Evolutionary conservation across 805 yeast species (phyloP), one percentile per base, ranked within the genome.

Genomic region (Pichia nakasei): DNA sequence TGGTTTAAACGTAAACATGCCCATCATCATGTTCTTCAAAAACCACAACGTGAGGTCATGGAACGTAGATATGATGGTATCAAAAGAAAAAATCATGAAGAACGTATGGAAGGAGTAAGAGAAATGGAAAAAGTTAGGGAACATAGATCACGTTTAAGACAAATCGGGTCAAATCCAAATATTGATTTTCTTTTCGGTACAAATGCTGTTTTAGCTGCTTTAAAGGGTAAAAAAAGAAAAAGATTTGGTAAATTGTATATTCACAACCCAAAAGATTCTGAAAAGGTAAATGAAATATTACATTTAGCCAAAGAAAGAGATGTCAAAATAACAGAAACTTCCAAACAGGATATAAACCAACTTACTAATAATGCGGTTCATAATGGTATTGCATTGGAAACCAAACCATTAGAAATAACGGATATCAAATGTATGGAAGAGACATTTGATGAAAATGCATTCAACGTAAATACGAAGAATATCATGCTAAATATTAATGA

Each of bases 171-270:
- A 8, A 70, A 72, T 42, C 80, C 83, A 0, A 56, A 77, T 31
- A 61, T 72, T 39, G 95, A 87, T 55, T 82, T 80, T 56, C 62
- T 87, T 3, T 86, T 72, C 56, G 96, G 96, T 9, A 78, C 82
- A 0, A 80, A 83, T 44, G 66, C 94, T 0, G 91, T 88, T 2
- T 50, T 71, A 15, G 82, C 95, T 1, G 95, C 87, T 0, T 64
- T 88, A 46, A 58, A 63, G 19, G 73, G 80, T 9, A 64, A 68
- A 21, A 75, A 72, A 44, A 70, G 95, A 50, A 66, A 60, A 13
- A 70, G 69, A 41, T 75, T 71, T 57, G 72, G 74, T 32, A 70
- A 69, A 43, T 55, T 87, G 15, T 70, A 68, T 48, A 60, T 79
- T 15, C 69, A 77, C 46, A 71, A 49, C 50, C 68, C 48, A 35